Base-by-base conservation (phyloP, 2,329 filamentous ascomycete genomes). In the Hirsutella thompsonii region DNA sequence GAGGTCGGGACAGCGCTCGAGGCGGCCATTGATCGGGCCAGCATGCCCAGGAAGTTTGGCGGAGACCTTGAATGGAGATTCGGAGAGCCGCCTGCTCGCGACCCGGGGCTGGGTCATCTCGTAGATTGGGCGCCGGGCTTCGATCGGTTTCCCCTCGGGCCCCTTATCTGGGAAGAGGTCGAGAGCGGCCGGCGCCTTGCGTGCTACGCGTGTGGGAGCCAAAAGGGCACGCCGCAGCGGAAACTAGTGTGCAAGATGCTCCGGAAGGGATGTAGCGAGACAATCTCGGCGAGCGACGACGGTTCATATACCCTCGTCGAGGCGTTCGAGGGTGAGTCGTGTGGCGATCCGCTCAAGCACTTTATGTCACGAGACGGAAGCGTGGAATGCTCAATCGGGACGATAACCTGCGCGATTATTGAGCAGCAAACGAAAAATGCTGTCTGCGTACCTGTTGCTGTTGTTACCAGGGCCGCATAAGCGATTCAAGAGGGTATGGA, bases 21-120 rank as follows among this genome's bases (percentile, higher is more conserved):
- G 48, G 69, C 76, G 41, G 95, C 90, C 63, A 87, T 96, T 57
- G 83, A 94, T 40, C 70, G 76, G 1, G 70, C 75, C 40, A 85
- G 90, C 60, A 89, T 96, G 46, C 90, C 90, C 16, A 88, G 85
- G 59, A 78, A 82, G 58, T 96, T 94, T 57, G 90, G 90, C 45
- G 90, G 90, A 36, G 74, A 86, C 48, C 73, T 95, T 8, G 82
- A 94, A 20, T 95, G 83, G 65, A 63, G 73, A 38, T 95, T 83
- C 64, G 87, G 86, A 41, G 76, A 85, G 46, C 67, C 81, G 60
- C 81, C 83, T 6, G 72, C 76, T 39, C 63, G 89, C n/a, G 89
- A 94, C 49, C 73, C 75, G 1, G 57, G 61, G 26, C 70, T 76
- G 57, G 59, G 66, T 33, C 66, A 67, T 18, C 55, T 69, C 32